A percentile compares a stretch with the other conserved stretches of the same genome.
These are phyloP conservation scores for Chlamydomonas urium DNA, from an alignment of 139 green algal genomes.

Conservation along the genomic window DNA sequence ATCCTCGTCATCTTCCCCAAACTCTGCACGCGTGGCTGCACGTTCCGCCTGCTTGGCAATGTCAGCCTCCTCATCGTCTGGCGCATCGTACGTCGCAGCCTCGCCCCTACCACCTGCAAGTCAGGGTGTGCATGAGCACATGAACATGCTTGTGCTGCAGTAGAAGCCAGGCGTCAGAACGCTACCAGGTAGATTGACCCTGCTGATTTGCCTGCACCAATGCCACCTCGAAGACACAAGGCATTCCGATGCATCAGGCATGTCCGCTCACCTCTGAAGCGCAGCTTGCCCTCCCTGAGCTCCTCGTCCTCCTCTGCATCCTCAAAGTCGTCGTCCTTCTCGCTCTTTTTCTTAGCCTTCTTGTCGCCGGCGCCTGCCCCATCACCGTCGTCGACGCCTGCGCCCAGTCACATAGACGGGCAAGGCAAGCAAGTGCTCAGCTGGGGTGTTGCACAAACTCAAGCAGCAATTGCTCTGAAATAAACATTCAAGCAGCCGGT, in stretches of 20 bases:
- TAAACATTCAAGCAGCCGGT: too few relatives aligned
- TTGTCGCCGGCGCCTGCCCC: conserved; percentile 22
- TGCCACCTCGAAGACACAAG: background rate
- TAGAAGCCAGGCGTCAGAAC: background rate
- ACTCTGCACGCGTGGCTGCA: conserved; percentile 23
- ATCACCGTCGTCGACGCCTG: conserved; percentile 54
- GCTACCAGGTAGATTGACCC: too few relatives aligned
- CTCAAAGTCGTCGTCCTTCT: conserved; percentile 31
- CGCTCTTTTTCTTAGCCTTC: conserved; percentile 22
- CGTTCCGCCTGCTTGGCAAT: conserved; percentile 38
- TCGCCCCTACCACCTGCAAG: conserved; percentile 54
- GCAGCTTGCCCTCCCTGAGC: conserved; percentile 67
- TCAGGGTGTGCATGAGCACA: background rate
- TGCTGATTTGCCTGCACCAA: too few relatives aligned
- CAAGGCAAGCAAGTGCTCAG: too few relatives aligned
- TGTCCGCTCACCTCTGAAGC: conserved; percentile 29
- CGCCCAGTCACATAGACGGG: background rate
- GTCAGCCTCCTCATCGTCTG: conserved; percentile 70
- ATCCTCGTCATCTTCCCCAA: conserved; percentile 32
- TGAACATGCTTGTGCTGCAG: background rate
- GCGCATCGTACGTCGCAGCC: conserved; percentile 66
- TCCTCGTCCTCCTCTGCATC: conserved; percentile 61
- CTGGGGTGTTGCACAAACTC: too few relatives aligned
- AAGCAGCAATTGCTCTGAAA: too few relatives aligned
- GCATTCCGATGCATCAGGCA: background rate